Conservation (phyloP, 2,329 filamentous ascomycete genomes). For the Paecilomyces variotii region DNA sequence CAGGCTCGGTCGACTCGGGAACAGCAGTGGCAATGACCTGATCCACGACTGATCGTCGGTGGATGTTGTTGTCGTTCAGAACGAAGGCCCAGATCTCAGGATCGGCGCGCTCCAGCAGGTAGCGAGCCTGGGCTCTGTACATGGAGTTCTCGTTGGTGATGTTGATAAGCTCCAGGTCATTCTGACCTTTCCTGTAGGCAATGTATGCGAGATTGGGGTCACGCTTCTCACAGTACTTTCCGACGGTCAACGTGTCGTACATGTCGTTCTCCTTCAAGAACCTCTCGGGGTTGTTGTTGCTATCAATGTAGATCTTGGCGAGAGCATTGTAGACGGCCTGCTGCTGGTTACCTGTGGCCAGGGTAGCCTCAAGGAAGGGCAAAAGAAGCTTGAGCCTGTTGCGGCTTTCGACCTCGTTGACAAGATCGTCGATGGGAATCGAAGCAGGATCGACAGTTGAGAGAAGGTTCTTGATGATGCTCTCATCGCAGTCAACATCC, state of each 20-base stretch:
- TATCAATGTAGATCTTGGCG: slow-evolving; percentile 99
- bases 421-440: slow-evolving; percentile 90
- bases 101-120: slow-evolving; percentile 85
- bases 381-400: slow-evolving; percentile 93
- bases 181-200: slow-evolving; percentile 92
- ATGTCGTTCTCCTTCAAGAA: slow-evolving; percentile 97
- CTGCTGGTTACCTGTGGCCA: slow-evolving; percentile 86
- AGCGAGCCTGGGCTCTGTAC: slow-evolving; percentile 96
- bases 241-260: slow-evolving; percentile 85
- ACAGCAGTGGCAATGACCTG: slow-evolving; percentile 95
- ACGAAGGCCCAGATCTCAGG: slow-evolving; percentile 91
- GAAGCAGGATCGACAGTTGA: slow-evolving; percentile 73
- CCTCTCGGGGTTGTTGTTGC: slow-evolving; percentile 94
- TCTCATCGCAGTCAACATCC: slow-evolving; percentile 95
- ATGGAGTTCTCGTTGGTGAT: slow-evolving; percentile 99
- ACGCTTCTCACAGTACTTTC: slow-evolving; percentile 98
- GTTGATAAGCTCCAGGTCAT: slow-evolving; percentile 91
- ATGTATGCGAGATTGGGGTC: slow-evolving; percentile 94
- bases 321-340: slow-evolving; percentile 95
- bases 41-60: slow-evolving; percentile 86
- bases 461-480: slow-evolving; percentile 87
- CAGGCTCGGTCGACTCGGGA: slow-evolving; percentile 82
- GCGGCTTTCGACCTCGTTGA: slow-evolving; percentile 86
- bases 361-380: slow-evolving; percentile 88
- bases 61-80: slow-evolving; percentile 89